Evolutionary conservation across 1,284 basidiomycete genomes (phyloP).

Genomic region (Ustilago bromivora): DNA sequence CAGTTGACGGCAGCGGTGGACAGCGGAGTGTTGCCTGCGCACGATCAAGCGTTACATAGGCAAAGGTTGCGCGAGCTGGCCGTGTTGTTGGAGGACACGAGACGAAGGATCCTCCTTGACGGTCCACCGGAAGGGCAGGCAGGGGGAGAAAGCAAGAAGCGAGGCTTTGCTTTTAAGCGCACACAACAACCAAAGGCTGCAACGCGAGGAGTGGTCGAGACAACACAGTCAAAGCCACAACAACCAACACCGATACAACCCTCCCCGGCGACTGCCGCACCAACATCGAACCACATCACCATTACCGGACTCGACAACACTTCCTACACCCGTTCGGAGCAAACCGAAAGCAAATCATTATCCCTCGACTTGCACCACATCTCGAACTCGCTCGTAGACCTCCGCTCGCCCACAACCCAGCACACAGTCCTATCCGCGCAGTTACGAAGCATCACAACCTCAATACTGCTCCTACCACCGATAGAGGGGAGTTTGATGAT

Average conservation of each 20-base stretch:
- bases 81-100: slow-evolving; percentile 9
- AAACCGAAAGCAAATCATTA: neutral
- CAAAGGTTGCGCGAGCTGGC: slow-evolving; percentile 20
- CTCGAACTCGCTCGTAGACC: slow-evolving; percentile 24
- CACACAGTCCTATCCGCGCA: slow-evolving; percentile 30
- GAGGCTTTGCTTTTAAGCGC: slow-evolving; percentile 34
- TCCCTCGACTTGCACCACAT: slow-evolving; percentile 27
- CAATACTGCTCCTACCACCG: slow-evolving; percentile 25
- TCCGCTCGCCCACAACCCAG: slow-evolving; percentile 11
- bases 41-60: slow-evolving; percentile 43
- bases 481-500: slow-evolving; percentile 50
- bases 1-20: slow-evolving; percentile 39
- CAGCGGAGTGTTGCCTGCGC: slow-evolving; percentile 33
- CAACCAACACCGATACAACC: neutral
- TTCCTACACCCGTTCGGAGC: neutral
- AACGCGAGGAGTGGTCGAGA: too few species aligned
- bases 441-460: slow-evolving; percentile 23
- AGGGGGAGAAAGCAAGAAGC: slow-evolving; percentile 9
- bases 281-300: slow-evolving; percentile 11
- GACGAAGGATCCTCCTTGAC: neutral
- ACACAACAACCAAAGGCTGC: slow-evolving; percentile 14
- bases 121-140: neutral
- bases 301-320: slow-evolving; percentile 13
- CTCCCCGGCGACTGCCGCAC: neutral
- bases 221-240: neutral